Evolutionary conservation across 2,329 filamentous ascomycete genomes (phyloP), one percentile per base, ranked within the genome.

Genomic region (Triangularia verruculosa): DNA sequence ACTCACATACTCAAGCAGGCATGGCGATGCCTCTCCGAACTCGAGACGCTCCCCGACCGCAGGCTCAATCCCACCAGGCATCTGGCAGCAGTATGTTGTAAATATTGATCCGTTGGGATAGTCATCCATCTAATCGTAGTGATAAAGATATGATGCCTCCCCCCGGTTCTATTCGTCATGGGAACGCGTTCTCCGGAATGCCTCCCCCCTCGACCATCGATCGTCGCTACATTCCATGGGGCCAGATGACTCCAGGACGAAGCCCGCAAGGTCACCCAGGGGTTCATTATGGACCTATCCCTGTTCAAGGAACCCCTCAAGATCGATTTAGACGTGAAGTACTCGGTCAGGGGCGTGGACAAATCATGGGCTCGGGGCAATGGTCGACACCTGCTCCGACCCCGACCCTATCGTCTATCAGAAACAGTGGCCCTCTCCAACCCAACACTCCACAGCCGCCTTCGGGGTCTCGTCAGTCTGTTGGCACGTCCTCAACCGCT

Each of bases 251-350:
- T 17, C 39, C 39, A 47, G 7, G 6, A 5, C 39, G n/a, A 47
- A 20, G n/a, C 39, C n/a, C 39, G 6, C 39, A 47, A 17, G 39
- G 39, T 11, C 13, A 25, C 20, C 39, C n/a, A 17, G 39, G 39
- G n/a, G 39, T 17, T 20, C 39, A 47, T 5, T 25, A 88, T 39
- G 62, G 59, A 6, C 58, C 62, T 3, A 25, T 61, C 3, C 59
- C 54, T 22, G 20, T 17, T 28, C 58, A 52, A 27, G 62, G 58
- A 25, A 57, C 54, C 28, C 62, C 62, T n/a, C 62, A 64, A 30
- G 62, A 62, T 24, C 59, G 62, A 12, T 64, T 64, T 24, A 61
- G 47, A 24, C 47, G 60, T 12, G 54, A 61, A n/a, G 47, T 64
- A 11, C 30, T 64, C n/a, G 47, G 30, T 20, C 27, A 24, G 24